Percentiles rank a stretch among this genome's conserved stretches.
These are phyloP conservation scores for Ogataea trehalophila DNA, from an alignment of 805 yeast species.

Conservation along the genomic window DNA sequence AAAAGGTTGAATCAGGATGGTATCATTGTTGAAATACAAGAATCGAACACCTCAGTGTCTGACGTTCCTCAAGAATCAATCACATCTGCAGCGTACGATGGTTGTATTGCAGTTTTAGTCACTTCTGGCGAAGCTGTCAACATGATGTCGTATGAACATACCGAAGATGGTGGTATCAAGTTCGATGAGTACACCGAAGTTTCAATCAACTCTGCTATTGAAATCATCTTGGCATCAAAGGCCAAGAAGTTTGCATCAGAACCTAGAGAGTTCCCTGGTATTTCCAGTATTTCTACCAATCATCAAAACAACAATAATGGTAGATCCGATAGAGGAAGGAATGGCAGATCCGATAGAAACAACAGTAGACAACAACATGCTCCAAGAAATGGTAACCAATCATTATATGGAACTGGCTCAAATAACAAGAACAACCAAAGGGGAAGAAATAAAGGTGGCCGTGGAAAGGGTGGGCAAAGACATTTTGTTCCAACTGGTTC, in stretches of 20 bases:
- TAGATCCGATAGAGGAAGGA: not conserved
- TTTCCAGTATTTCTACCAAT: not conserved
- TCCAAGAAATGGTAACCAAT: not conserved
- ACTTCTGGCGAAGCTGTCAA: constrained; percentile 55
- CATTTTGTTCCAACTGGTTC: too few relatives aligned
- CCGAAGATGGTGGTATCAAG: constrained; percentile 65
- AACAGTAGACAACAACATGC: too few relatives aligned
- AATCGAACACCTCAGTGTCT: constrained; percentile 22
- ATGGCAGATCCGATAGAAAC: not conserved
- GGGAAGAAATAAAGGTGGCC: constrained; percentile 5
- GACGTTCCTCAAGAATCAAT: constrained; percentile 42
- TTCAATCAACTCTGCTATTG: constrained; percentile 62
- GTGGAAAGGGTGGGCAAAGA: not conserved
- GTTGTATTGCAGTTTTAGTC: constrained; percentile 66
- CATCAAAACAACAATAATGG: not conserved
- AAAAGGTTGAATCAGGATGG: constrained; percentile 36
- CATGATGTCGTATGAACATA: constrained; percentile 65
- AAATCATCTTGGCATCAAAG: constrained; percentile 39
- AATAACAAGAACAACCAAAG: not conserved
- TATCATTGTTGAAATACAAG: constrained; percentile 27
- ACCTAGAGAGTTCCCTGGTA: constrained; percentile 7
- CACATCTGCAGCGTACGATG: constrained; percentile 76
- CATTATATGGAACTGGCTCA: not conserved
- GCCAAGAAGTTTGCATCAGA: constrained; percentile 31
- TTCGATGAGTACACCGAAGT: constrained; percentile 79